Evolutionary conservation across 1,284 basidiomycete species (phyloP), one percentile per base, ranked within the genome.

Genomic region (Rhizoctonia solani): DNA sequence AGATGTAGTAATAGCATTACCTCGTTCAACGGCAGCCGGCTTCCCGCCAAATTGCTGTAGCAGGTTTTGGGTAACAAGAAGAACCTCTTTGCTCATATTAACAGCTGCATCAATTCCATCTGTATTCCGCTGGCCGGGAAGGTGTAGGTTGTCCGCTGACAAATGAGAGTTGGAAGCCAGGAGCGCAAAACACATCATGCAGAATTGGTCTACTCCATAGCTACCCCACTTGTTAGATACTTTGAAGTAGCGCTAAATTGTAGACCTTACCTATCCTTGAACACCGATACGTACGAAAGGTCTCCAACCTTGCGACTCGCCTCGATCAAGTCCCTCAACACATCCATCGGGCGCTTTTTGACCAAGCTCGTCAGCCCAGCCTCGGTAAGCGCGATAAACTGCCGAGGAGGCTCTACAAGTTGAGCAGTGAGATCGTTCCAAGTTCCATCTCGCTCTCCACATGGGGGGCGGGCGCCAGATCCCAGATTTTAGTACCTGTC

Each of bases 311-410:
- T 66, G 42, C 61, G 42, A 23, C 50, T 56, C 27, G 55, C 69
- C 41, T 70, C 70, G 21, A 72, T 72, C 44, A 82, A 72, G 3
- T 74, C 75, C 32, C 84, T 83, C 58, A 97, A 77, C 68, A 89
- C 89, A 75, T 98, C 95, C 46, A 95, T 77, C 2, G 93, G 87
- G 54, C 94, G 83, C 68, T 91, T 83, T 77, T 95, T 94, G n/a
- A 85, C 82, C 55, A 96, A 79, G 75, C 93, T 88, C 8, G 88
- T 89, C 69, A 97, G 77, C 1, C 93, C 95, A 37, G 87, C 87
- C 72, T 92, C 92, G 21, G 93, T 93, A 69, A 97, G 78, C 66
- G 96, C 83, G 78, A 96, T 85, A 75, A 95, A 95, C 72, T 91
- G 88, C 54, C 85, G 83, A 32, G 90, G 82, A 13, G 83, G 79